Evolutionary conservation across 2,329 filamentous ascomycete genomes (phyloP).

Genomic region (Penicillium capsulatum): DNA sequence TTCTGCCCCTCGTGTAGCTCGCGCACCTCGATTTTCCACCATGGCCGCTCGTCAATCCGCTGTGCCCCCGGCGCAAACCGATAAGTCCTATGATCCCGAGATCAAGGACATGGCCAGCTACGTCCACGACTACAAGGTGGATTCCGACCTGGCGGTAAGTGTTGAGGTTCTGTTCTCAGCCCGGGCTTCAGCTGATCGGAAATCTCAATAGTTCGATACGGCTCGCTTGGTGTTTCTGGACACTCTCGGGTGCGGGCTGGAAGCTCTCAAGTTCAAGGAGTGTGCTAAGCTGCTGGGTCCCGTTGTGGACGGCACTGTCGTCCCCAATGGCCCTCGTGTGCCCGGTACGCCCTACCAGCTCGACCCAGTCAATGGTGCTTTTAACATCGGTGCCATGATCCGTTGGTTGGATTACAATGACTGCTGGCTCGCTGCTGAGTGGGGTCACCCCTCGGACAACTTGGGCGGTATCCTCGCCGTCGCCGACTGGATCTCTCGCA

Average conservation of each 20-base stretch:
- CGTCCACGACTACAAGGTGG: conserved; percentile 84
- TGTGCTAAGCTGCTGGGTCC: conserved; percentile 93
- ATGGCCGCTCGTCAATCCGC: conserved; percentile 40
- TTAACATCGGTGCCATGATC: conserved; percentile 99
- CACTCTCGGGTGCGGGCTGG: conserved; percentile 92
- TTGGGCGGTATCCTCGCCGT: conserved; percentile 93
- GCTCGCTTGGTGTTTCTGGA: conserved; percentile 96
- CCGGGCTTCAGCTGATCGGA: not conserved
- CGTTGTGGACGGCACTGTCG: conserved; percentile 80
- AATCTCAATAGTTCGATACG: conserved; percentile 64
- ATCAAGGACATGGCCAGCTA: conserved; percentile 94
- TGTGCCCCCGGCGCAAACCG: conserved; percentile 32
- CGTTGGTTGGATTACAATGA: conserved; percentile 99
- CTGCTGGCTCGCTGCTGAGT: conserved; percentile 98
- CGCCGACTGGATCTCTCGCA: conserved; percentile 95
- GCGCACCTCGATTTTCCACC: conserved; percentile 40
- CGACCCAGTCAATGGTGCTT: conserved; percentile 90
- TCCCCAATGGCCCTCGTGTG: conserved; percentile 87
- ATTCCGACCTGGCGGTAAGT: conserved; percentile 87
- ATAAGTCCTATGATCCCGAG: conserved; percentile 75
- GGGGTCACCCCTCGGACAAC: conserved; percentile 98
- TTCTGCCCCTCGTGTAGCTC: conserved; percentile 17
- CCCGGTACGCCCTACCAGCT: conserved; percentile 90
- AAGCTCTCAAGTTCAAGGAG: conserved; percentile 91
- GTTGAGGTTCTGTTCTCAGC: not conserved